Conservation (phyloP, 768 basidiomycete species). For the Boletus rubescentipes region DNA sequence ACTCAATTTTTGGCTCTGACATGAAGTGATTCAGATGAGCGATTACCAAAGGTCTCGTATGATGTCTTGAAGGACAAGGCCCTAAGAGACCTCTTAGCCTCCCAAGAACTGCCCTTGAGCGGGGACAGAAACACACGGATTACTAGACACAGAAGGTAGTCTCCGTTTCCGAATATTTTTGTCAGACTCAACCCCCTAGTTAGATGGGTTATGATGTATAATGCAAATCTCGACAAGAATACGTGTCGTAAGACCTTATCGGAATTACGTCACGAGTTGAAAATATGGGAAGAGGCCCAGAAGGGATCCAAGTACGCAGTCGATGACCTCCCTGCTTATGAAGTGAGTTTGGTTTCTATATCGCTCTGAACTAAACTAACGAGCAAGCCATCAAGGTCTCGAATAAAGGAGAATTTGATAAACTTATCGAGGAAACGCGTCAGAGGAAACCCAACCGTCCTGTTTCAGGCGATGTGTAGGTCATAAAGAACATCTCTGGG, state of each 20-base stretch:
- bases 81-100: conserved; percentile 53
- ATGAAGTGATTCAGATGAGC: conserved; percentile 34
- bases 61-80: conserved; percentile 60
- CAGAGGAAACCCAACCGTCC: conserved; percentile 30
- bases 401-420: conserved; percentile 35
- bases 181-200: background rate
- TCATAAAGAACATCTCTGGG: conserved; percentile 30
- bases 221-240: conserved; percentile 67
- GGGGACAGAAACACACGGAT: conserved; percentile 55
- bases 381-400: conserved; percentile 8
- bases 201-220: conserved; percentile 71
- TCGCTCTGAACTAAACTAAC: background rate
- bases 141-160: conserved; percentile 60
- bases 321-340: conserved; percentile 39
- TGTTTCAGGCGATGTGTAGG: conserved; percentile 23
- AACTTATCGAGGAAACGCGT: conserved; percentile 36
- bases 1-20: conserved; percentile 21
- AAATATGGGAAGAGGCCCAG: conserved; percentile 54
- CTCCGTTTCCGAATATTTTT: background rate
- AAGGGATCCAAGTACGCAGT: conserved; percentile 36
- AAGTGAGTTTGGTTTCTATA: conserved; percentile 31
- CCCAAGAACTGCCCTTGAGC: conserved; percentile 47
- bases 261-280: conserved; percentile 53
- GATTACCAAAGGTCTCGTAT: conserved; percentile 66
- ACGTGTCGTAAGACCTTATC: conserved; percentile 43